Evolutionary conservation across 805 yeast genomes (phyloP).

Genomic region (Zygoascus biomembranicola): DNA sequence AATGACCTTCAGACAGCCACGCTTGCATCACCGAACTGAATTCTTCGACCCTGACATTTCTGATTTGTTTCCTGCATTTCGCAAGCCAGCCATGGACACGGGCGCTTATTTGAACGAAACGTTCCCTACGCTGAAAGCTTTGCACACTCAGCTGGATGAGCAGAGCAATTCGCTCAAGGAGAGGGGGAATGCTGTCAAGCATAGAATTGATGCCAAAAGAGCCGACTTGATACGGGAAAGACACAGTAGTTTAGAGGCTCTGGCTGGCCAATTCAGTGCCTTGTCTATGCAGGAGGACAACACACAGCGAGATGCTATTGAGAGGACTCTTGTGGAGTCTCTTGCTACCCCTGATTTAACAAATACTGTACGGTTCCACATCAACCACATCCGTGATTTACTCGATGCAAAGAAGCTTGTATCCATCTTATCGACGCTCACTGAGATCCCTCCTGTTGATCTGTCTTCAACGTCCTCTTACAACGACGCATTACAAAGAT

Average conservation of each 20-base stretch:
- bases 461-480: neutral
- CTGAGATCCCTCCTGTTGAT: neutral
- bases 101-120: constrained; percentile 15
- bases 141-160: constrained; percentile 12
- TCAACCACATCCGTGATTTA: neutral
- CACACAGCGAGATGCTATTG: neutral
- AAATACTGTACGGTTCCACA: neutral
- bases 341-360: neutral
- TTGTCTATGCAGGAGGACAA: neutral
- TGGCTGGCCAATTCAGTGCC: neutral
- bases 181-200: constrained; percentile 1
- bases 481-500: neutral
- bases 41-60: no score
- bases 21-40: no score
- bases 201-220: constrained; percentile 1
- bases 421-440: neutral
- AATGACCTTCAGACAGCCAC: no score
- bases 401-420: neutral
- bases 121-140: constrained; percentile 18
- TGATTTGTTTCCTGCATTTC: no score
- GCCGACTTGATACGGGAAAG: neutral
- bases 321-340: neutral
- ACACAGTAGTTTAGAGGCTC: neutral
- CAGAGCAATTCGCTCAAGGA: constrained; percentile 9
- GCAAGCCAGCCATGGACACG: neutral